Conservation (phyloP, 306 rosid species). For the peach (Prunus persica) region Prunus_persica_NCBIv2 NC_034009.1:31400001-31400500, state of each 20-base stretch:
- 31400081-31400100: not conserved
- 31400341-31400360: slow-evolving; percentile 2
- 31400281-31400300: slow-evolving; percentile 6
- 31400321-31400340: not conserved
- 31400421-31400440: not conserved
- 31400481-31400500: too few relatives aligned
- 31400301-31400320: slow-evolving; percentile 6
- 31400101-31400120: not conserved
- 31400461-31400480: not conserved
- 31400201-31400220: slow-evolving; percentile 82
- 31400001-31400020: not conserved
- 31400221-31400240: slow-evolving; percentile 86
- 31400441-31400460: not conserved
- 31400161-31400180: slow-evolving; percentile 56
- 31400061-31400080: not conserved
- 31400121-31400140: slow-evolving; percentile 10
- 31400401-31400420: not conserved
- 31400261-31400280: slow-evolving; percentile 34
- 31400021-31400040: not conserved
- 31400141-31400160: slow-evolving; percentile 27
- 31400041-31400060: not conserved
- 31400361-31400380: not conserved
- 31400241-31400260: slow-evolving; percentile 89
- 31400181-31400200: slow-evolving; percentile 97
- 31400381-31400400: not conserved